Evolutionary conservation across 345 rosid genomes (phyloP).

Genomic region (Linum lewisii): DNA sequence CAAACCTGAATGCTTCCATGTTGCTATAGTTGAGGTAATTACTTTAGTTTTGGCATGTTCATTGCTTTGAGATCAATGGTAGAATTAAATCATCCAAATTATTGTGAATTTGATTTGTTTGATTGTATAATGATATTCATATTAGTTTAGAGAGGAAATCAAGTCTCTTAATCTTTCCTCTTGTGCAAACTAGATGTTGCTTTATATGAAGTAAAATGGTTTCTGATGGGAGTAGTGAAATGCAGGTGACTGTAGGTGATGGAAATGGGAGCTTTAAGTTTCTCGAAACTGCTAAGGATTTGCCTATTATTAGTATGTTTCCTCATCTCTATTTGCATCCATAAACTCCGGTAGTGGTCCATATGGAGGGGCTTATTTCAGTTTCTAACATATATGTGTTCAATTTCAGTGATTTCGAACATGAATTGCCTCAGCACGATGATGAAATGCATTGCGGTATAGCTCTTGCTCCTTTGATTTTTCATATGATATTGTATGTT

Average conservation of each 20-base stretch:
- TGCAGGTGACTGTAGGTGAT: constrained; percentile 39
- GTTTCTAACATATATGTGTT: constrained; percentile 19
- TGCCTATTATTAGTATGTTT: constrained; percentile 80
- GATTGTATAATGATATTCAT: neutral
- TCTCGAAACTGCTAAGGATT: constrained; percentile 67
- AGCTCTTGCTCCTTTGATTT: constrained; percentile 6
- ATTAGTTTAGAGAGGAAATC: neutral
- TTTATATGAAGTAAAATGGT: constrained; percentile 1
- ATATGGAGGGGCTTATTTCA: neutral
- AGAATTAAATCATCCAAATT: no score
- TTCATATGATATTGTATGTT: neutral
- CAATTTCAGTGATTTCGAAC: constrained; percentile 65
- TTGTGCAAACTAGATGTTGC: neutral
- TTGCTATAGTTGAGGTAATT: constrained; percentile 79
- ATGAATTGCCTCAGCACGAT: constrained; percentile 70
- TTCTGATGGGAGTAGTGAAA: constrained; percentile 11
- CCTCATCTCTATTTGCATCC: neutral
- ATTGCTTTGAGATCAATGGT: neutral
- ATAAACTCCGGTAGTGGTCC: no score
- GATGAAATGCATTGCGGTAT: constrained; percentile 96
- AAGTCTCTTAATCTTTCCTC: no score
- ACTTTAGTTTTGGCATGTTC: neutral
- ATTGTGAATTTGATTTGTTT: no score
- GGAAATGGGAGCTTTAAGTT: constrained; percentile 52
- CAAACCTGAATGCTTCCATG: constrained; percentile 63